Evolutionary conservation across 2,329 filamentous ascomycete species (phyloP).

Genomic region (Teratosphaeria epicoccoides): DNA sequence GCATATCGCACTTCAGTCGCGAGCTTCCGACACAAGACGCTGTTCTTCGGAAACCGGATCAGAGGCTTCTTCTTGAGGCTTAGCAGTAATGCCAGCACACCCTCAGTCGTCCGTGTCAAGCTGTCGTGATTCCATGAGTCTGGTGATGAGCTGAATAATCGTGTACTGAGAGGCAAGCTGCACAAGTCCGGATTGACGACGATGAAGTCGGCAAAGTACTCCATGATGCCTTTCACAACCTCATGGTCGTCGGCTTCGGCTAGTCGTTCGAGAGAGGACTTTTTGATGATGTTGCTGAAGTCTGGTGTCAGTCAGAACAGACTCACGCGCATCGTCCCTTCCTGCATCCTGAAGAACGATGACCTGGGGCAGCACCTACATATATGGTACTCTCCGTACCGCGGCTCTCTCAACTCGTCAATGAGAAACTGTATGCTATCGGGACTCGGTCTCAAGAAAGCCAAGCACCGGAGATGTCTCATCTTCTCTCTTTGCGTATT

Average conservation of each 20-base stretch:
- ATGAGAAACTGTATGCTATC: constrained; percentile 90
- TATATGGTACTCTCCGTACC: constrained; percentile 93
- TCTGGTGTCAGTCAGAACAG: constrained; percentile 39
- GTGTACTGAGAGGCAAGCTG: constrained; percentile 21
- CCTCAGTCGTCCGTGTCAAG: constrained; percentile 76
- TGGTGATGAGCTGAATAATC: constrained; percentile 36
- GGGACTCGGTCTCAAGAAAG: constrained; percentile 82
- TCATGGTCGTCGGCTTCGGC: constrained; percentile 97
- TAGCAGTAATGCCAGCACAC: constrained; percentile 70
- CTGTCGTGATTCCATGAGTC: constrained; percentile 88
- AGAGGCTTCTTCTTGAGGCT: constrained; percentile 94
- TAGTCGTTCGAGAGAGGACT: constrained; percentile 84
- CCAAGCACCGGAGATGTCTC: constrained; percentile 88
- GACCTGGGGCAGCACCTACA: constrained; percentile 36
- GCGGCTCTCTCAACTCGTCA: constrained; percentile 89
- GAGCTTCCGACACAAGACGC: constrained; percentile 79
- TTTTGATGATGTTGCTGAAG: constrained; percentile 96
- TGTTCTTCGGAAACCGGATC: constrained; percentile 88
- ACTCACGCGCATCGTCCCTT: not conserved
- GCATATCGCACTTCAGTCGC: constrained; percentile 86
- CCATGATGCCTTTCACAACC: constrained; percentile 85
- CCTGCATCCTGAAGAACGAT: not conserved
- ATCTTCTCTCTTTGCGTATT: constrained; percentile 89
- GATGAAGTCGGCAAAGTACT: constrained; percentile 92
- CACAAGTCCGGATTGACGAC: constrained; percentile 84